Conservation (phyloP, 495 filamentous ascomycete species). For the Xylaria scruposa region DNA sequence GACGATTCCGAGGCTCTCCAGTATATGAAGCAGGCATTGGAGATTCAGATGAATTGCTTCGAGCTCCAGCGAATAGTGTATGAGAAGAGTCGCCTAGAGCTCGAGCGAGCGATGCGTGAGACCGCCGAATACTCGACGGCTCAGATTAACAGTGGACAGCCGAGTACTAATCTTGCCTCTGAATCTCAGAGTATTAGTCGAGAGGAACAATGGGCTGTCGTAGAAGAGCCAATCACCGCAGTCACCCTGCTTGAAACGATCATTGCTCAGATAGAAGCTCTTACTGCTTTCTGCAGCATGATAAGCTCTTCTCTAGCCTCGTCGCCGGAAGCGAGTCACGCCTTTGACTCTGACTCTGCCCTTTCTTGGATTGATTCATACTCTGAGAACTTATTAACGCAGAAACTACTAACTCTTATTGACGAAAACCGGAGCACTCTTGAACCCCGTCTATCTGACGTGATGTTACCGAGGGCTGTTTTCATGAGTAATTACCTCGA, state of each 20-base stretch:
- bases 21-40: constrained; percentile 66
- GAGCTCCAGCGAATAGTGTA: constrained; percentile 49
- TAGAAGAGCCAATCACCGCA: constrained; percentile 68
- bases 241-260: constrained; percentile 65
- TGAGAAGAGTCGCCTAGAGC: constrained; percentile 60
- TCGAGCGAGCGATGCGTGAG: constrained; percentile 43
- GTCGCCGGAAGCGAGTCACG: constrained; percentile 39
- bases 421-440: constrained; percentile 51
- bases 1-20: constrained; percentile 36
- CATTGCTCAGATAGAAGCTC: constrained; percentile 60
- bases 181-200: constrained; percentile 23
- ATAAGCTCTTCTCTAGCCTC: constrained; percentile 36
- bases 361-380: constrained; percentile 64
- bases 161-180: not conserved
- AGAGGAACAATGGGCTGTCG: constrained; percentile 65
- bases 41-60: constrained; percentile 67
- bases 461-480: constrained; percentile 58
- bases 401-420: constrained; percentile 53
- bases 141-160: not conserved
- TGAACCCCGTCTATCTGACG: constrained; percentile 48
- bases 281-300: constrained; percentile 58
- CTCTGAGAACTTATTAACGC: constrained; percentile 53
- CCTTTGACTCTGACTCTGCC: constrained; percentile 23
- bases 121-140: constrained; percentile 21
- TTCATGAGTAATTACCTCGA: constrained; percentile 60